Base-by-base conservation (phyloP, 805 yeast species). In the Phaffomyces antillensis region DNA sequence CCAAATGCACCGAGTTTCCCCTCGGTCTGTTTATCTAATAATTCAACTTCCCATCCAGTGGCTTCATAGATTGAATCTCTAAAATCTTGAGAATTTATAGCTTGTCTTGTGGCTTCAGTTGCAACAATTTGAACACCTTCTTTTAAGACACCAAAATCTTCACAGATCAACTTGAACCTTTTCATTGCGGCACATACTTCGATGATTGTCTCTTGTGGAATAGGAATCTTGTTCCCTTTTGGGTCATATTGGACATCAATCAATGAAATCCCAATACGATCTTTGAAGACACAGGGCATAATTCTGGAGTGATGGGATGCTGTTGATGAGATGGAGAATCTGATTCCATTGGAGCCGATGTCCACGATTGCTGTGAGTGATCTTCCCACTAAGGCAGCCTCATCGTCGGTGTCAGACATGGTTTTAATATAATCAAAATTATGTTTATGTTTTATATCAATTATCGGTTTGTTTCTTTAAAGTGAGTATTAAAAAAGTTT, bases 261-360 rank as follows among this genome's bases (percentile, higher is more conserved):
- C 17, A 84, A 61, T 0, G 89, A 79, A 12, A 84, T 78, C 3
- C 86, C 85, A 3, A 83, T 72, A 39, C 89, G 65, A 52, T 84
- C 91, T 50, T 83, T 86, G 63, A 79, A 84, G 11, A 83, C 79
- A 58, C 87, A 81, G 1, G 93, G 91, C 76, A 85, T 76, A 5
- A 81, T 79, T 49, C 93, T 70, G 1, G 87, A 86, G 59, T 81
- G 85, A 49, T 76, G 81, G 1, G 83, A 69, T 4, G 84, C 82
- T 40, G 76, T 71, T 3, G 88, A 81, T 16, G 87, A 78, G 36
- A 84, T 82, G 36, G 86, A 77, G 56, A 85, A 82, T 42, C 90
- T 66, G 39, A 84, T 74, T 34, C 87, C 90, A 56, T 82, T 81
- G 17, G 90, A 80, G 9, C 90, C 91, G 18, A 85, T 81, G 59